A percentile compares a stretch with the other conserved stretches of the same genome.
Conservation (phyloP, 2,329 filamentous ascomycete genomes). For the Hymenoscyphus scutula region DNA sequence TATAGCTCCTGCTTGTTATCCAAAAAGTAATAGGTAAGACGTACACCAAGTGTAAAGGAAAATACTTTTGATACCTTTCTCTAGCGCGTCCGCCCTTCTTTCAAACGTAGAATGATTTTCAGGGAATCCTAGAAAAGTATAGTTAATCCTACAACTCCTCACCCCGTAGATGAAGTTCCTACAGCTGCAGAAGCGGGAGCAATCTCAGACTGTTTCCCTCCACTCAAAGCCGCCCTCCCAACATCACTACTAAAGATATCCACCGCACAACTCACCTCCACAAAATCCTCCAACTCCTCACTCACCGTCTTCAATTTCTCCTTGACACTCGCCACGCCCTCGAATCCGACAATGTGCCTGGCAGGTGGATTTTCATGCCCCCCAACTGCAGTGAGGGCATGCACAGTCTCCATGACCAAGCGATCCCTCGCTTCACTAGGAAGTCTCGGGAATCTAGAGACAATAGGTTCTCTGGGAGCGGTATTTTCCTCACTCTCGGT, state of each 20-base stretch:
- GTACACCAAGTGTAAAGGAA: no score
- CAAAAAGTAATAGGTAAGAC: no score
- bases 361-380: constrained; percentile 95
- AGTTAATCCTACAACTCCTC: not conserved
- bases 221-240: constrained; percentile 28
- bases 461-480: constrained; percentile 37
- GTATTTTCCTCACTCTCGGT: constrained; percentile 16
- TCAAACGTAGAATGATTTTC: no score
- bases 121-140: no score
- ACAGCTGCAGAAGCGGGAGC: not conserved
- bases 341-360: constrained; percentile 87
- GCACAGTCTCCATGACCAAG: constrained; percentile 83
- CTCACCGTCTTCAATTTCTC: constrained; percentile 96
- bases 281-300: constrained; percentile 94
- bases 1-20: no score
- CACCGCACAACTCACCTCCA: constrained; percentile 68
- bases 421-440: constrained; percentile 66
- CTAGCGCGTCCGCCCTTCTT: no score
- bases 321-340: constrained; percentile 83
- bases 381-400: constrained; percentile 86
- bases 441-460: constrained; percentile 73
- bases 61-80: no score
- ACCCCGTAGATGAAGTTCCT: not conserved
- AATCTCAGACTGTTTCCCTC: constrained; percentile 14
- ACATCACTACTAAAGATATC: constrained; percentile 37